Conservation (phyloP, 768 basidiomycete genomes). For the Mycena galopus region DNA sequence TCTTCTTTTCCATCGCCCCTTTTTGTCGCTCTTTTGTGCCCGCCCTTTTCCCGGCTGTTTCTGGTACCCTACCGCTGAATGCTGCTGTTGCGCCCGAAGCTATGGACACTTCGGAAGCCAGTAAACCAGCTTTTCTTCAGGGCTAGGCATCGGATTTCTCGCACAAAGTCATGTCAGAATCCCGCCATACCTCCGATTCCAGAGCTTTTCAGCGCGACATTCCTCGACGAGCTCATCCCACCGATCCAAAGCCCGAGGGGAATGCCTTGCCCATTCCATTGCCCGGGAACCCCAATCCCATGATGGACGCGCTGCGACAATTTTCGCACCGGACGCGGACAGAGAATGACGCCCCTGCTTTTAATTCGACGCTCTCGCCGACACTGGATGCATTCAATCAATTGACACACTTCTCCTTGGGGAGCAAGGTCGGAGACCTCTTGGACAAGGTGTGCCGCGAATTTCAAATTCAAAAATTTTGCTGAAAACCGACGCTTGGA, state of each 20-base stretch:
- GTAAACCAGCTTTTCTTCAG: background rate
- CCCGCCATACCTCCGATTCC: constrained; percentile 68
- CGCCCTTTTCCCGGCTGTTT: too few species aligned
- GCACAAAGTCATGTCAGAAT: constrained; percentile 49
- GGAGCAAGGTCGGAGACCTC: constrained; percentile 44
- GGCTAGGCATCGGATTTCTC: background rate
- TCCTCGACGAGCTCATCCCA: constrained; percentile 70
- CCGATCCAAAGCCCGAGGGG: constrained; percentile 1
- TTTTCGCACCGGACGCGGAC: constrained; percentile 62
- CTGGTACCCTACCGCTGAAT: background rate
- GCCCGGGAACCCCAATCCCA: constrained; percentile 50
- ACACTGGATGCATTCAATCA: constrained; percentile 71
- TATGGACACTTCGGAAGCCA: background rate
- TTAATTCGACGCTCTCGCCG: constrained; percentile 61
- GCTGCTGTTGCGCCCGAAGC: background rate
- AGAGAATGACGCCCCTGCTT: constrained; percentile 64
- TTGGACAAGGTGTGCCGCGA: constrained; percentile 47
- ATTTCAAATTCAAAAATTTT: background rate
- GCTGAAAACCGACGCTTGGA: too few species aligned
- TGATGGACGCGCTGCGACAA: constrained; percentile 67
- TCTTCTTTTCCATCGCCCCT: background rate
- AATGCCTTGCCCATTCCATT: background rate
- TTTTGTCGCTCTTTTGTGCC: background rate
- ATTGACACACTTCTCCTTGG: constrained; percentile 45
- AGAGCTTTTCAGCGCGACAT: constrained; percentile 69